A percentile compares a stretch with the other conserved stretches of the same genome.
Conservation (phyloP, 441 rosid genomes). For the Mallotus japonicus region DNA sequence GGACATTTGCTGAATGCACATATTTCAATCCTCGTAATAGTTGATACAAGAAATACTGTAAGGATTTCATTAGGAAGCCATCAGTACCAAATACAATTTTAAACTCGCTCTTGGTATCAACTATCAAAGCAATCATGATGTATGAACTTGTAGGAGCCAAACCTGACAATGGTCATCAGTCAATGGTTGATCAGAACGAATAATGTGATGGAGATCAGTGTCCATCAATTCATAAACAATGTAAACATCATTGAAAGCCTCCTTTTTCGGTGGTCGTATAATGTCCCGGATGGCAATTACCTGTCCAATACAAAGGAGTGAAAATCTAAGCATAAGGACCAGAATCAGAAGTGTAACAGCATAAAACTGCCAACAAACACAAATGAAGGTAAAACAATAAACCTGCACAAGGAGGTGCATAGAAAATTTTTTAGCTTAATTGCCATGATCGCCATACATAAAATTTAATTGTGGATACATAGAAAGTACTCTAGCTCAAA, state of each 20-base stretch:
- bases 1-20: constrained; percentile 81
- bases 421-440: not conserved
- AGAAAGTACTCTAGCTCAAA: not conserved
- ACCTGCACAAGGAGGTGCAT: not conserved
- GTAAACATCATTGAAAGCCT: constrained; percentile 86
- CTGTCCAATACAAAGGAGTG: constrained; percentile 37
- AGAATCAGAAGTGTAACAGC: not conserved
- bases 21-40: constrained; percentile 85
- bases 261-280: constrained; percentile 72
- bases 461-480: not conserved
- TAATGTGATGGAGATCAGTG: constrained; percentile 83
- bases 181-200: constrained; percentile 65
- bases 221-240: constrained; percentile 89
- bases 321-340: not conserved
- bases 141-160: constrained; percentile 17
- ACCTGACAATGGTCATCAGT: constrained; percentile 87
- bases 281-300: constrained; percentile 78
- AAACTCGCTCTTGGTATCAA: not conserved
- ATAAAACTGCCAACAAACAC: not conserved
- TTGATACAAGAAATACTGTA: constrained; percentile 93
- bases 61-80: constrained; percentile 17
- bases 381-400: not conserved
- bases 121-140: not conserved
- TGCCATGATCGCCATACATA: not conserved
- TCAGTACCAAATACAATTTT: constrained; percentile 23